phyloP scores from a whole-genome alignment of 2,329 filamentous ascomycete species.

The Helicocarpus griseus region DNA sequence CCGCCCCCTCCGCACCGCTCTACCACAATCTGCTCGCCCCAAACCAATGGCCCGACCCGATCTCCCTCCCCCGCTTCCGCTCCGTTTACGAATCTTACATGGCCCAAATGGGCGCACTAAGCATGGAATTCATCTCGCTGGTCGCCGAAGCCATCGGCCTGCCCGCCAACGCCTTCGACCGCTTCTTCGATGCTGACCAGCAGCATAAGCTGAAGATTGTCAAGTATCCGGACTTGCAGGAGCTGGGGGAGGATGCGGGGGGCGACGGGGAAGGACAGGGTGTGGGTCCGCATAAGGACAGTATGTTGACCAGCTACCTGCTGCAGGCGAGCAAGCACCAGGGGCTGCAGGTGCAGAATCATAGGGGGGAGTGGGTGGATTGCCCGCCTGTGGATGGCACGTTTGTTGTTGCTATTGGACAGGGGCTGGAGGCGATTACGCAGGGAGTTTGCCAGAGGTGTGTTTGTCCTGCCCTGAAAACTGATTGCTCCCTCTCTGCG shows the following conservation, averaged over 20 bases:
- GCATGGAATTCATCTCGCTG: slow-evolving; percentile 64
- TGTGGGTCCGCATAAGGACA: slow-evolving; percentile 74
- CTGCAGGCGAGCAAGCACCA: slow-evolving; percentile 68
- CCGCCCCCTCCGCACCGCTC: slow-evolving; percentile 51
- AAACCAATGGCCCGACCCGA: slow-evolving; percentile 64
- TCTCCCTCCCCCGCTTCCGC: slow-evolving; percentile 57
- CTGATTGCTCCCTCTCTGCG: too few species aligned
- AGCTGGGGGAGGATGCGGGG: slow-evolving; percentile 40
- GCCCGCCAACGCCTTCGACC: slow-evolving; percentile 58
- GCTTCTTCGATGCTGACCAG: slow-evolving; percentile 61
- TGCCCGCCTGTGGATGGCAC: slow-evolving; percentile 66
- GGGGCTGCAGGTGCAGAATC: slow-evolving; percentile 76
- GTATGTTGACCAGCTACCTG: slow-evolving; percentile 72
- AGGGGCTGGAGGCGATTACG: slow-evolving; percentile 77
- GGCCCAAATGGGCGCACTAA: slow-evolving; percentile 60
- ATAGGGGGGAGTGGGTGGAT: slow-evolving; percentile 69
- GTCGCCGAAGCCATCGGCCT: slow-evolving; percentile 78
- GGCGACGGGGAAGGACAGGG: slow-evolving; percentile 39
- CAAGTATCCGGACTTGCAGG: slow-evolving; percentile 66
- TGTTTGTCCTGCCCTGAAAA: not conserved
- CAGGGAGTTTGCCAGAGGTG: slow-evolving; percentile 62
- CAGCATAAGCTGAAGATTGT: slow-evolving; percentile 89
- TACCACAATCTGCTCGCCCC: slow-evolving; percentile 70
- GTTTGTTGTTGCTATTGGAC: slow-evolving; percentile 77
- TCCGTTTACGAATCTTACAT: slow-evolving; percentile 66